Conservation (phyloP, 2,329 filamentous ascomycete species). For the Ophiostoma australiae region DNA sequence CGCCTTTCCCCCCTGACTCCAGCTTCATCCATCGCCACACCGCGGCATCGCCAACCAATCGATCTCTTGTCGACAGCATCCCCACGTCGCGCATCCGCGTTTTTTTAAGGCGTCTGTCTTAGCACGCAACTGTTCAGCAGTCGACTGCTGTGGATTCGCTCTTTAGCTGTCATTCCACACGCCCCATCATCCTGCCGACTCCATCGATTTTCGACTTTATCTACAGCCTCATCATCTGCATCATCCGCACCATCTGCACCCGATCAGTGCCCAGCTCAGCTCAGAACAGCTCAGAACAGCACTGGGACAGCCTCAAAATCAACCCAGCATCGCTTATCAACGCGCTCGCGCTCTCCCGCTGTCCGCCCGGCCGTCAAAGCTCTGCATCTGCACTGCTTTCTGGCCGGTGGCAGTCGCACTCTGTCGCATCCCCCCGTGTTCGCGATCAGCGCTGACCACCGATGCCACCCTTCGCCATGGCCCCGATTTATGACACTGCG, state of each 20-base stretch:
- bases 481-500: neutral
- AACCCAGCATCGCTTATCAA: neutral
- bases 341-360: neutral
- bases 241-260: neutral
- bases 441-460: conserved; percentile 10
- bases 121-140: conserved; percentile 8
- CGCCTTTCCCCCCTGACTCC: neutral
- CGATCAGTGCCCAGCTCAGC: no score
- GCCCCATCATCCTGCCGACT: conserved; percentile 8
- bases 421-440: conserved; percentile 7
- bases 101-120: neutral
- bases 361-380: conserved; percentile 5
- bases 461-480: conserved; percentile 12
- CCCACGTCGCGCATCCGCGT: neutral
- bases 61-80: neutral
- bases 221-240: neutral
- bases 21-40: conserved; percentile 8
- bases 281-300: neutral
- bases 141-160: conserved; percentile 8
- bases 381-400: conserved; percentile 9
- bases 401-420: conserved; percentile 14
- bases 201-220: conserved; percentile 5
- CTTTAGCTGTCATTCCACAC: conserved; percentile 2
- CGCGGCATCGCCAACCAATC: neutral
- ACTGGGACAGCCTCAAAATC: neutral